Base-by-base conservation (phyloP, 1,284 basidiomycete genomes). In the Thelephora terrestris region DNA sequence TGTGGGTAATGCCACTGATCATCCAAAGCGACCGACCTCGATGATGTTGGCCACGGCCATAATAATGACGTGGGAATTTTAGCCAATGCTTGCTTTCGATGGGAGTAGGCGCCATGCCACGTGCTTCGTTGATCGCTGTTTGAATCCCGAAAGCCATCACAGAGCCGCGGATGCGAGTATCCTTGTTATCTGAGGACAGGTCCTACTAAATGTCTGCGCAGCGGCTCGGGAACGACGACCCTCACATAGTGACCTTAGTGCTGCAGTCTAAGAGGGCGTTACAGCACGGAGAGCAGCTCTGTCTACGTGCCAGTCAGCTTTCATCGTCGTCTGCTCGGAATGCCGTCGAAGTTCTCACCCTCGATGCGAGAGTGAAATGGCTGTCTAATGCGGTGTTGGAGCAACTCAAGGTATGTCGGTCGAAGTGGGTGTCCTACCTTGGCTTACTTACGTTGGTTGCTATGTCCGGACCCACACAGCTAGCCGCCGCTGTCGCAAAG, bases 341-440 rank as follows among this genome's bases (percentile, higher is more conserved):
- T 37, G 74, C 78, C 0, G 68, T 86, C 14, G 83, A 87, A 57
- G 74, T 88, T 3, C 71, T 89, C 5, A 80, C 81, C 0, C 69
- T 87, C 18, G 84, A 88, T 58, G 84, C 86, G 20, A 85, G 82
- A 62, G 76, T 87, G 7, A 72, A 73, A 42, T 90, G 85, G 86
- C 71, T 85, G 47, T 75, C 71, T 29, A 75, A 82, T 36, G 82
- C 81, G 2, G 78, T 88, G 16, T 58, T 78, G 10, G 82, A 86
- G 51, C 86, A 90, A 58, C 70, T 89, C 47, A 79, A 80, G 71
- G 86, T 85, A 52, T 46, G 60, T 48, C 6, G 7, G 45, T 39
- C 32, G 43, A 47, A 49, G 18, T 32, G 23, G 17, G n/a, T 17
- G 45, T 25, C n/a, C 35, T 16, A 27, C 6, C 16, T 46, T 17